Evolutionary conservation across 352 stramenopile genomes (phyloP).

Genomic region (Phytopythium mirpurense): DNA sequence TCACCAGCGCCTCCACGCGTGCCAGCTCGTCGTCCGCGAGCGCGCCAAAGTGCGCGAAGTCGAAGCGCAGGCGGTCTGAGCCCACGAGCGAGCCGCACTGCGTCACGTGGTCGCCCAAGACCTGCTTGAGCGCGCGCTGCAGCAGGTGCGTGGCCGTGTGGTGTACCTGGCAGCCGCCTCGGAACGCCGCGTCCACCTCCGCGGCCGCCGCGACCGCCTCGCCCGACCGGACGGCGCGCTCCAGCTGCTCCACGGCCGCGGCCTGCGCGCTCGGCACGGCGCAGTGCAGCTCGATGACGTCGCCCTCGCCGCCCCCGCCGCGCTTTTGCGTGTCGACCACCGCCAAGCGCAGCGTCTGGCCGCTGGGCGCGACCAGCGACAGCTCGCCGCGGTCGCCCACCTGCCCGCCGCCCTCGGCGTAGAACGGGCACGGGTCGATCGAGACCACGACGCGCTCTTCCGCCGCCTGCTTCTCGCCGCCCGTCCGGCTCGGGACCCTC

Average conservation of each 20-base stretch:
- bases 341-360: slow-evolving; percentile 6
- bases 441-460: slow-evolving; percentile 17
- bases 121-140: slow-evolving; percentile 56
- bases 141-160: slow-evolving; percentile 81
- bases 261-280: slow-evolving; percentile 13
- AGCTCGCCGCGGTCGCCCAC: slow-evolving; percentile 58
- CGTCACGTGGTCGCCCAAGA: slow-evolving; percentile 66
- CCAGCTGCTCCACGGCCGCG: slow-evolving; percentile 22
- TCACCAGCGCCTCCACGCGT: slow-evolving; percentile 52
- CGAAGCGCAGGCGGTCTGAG: slow-evolving; percentile 61
- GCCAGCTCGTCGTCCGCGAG: slow-evolving; percentile 55
- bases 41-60: slow-evolving; percentile 78
- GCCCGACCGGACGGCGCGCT: slow-evolving; percentile 10
- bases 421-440: slow-evolving; percentile 67
- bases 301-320: slow-evolving; percentile 32
- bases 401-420: slow-evolving; percentile 71
- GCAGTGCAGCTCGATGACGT: slow-evolving; percentile 45
- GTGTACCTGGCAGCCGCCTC: slow-evolving; percentile 47
- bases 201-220: slow-evolving; percentile 20
- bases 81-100: slow-evolving; percentile 70
- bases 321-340: slow-evolving; percentile 46
- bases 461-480: slow-evolving; percentile 1
- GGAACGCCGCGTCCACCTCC: slow-evolving; percentile 43
- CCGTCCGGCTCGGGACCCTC: slow-evolving; percentile 8
- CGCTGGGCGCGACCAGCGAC: slow-evolving; percentile 12